Base-by-base conservation (phyloP, 257 asterid species). In the Scutellaria minor region DNA sequence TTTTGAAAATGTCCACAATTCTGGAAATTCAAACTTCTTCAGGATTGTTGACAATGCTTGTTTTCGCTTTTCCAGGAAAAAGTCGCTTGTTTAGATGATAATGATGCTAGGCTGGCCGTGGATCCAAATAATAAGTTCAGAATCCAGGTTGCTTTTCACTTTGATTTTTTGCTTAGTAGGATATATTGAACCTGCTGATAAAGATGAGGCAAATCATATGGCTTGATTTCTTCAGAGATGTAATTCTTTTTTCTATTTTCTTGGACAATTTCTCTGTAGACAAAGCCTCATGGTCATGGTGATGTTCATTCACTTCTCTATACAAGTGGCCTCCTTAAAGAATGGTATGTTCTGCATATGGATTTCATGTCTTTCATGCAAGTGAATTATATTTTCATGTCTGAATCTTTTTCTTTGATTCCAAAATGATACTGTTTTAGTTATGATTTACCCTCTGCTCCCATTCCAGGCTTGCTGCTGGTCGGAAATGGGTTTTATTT, bases 271-370 rank as follows among this genome's bases (percentile, higher is more conserved):
- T 53, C 57, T 75, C 71, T 76, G 12, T 75, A 94, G 99, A 94
- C 97, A 79, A 94, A 94, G 82, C 99, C 99, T 72, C 99, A 94
- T 72, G 99, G 99, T 74, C 99, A 94, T 80, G 99, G 99, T 59
- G 99, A 94, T 73, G 96, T 94, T 79, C 99, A 94, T 82, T 88
- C 97, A 47, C 97, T 94, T 87, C 95, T 94, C 52, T 91, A 85
- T 80, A 89, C 99, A 52, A 88, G 85, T 61, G 97, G 99, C 64
- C 87, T 89, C 87, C 97, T 94, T 65, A 88, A 86, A 79, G 85
- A 75, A 66, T 94, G 99, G 99, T 94, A 77, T 75, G 85, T 82
- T 44, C 62, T 37, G 7, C 66, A 39, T 63, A 60, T 51, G 75
- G 58, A 55, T 55, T 68, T 71, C 52, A 48, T 62, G 37, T 62